A percentile compares a stretch with the other conserved stretches of the same genome.
These are phyloP conservation scores for Ascochyta clinopodiicola DNA, from an alignment of 2,329 filamentous ascomycete species.

Conservation along the genomic window DNA sequence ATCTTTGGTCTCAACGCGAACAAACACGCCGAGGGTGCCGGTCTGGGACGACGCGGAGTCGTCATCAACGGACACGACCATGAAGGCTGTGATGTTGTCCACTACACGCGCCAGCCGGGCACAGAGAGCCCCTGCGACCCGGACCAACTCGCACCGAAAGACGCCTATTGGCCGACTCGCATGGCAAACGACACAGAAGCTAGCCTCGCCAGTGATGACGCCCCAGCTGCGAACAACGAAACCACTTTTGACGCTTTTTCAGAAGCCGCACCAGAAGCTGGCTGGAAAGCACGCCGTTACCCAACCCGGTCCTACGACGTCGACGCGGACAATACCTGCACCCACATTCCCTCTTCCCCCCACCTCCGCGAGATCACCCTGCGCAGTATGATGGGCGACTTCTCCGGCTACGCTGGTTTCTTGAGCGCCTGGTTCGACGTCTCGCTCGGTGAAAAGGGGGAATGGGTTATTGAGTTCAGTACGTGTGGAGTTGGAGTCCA, in stretches of 20 bases:
- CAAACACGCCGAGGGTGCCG: slow-evolving; percentile 62
- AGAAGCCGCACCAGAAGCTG: not conserved
- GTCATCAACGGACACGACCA: slow-evolving; percentile 95
- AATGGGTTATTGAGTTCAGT: slow-evolving; percentile 83
- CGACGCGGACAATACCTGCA: slow-evolving; percentile 44
- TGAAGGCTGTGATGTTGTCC: slow-evolving; percentile 88
- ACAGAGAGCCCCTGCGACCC: slow-evolving; percentile 17
- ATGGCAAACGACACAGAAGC: slow-evolving; percentile 7
- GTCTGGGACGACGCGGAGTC: slow-evolving; percentile 74
- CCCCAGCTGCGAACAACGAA: slow-evolving; percentile 2
- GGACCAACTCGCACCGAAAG: slow-evolving; percentile 13
- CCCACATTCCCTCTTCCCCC: slow-evolving; percentile 41
- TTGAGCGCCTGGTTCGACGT: slow-evolving; percentile 89
- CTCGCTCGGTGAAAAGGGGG: slow-evolving; percentile 70
- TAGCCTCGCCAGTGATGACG: slow-evolving; percentile 4
- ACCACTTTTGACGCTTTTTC: not conserved
- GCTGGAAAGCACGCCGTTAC: slow-evolving; percentile 35
- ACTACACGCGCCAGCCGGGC: slow-evolving; percentile 59
- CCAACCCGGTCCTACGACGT: slow-evolving; percentile 29
- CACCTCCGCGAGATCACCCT: slow-evolving; percentile 89
- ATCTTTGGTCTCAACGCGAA: slow-evolving; percentile 79
- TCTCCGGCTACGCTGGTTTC: slow-evolving; percentile 87
- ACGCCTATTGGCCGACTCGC: slow-evolving; percentile 25
- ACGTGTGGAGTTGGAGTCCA: slow-evolving; percentile 83
- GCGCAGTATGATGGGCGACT: slow-evolving; percentile 98